Evolutionary conservation across 768 basidiomycete species (phyloP).

Genomic region (Boletus subcaerulescens): DNA sequence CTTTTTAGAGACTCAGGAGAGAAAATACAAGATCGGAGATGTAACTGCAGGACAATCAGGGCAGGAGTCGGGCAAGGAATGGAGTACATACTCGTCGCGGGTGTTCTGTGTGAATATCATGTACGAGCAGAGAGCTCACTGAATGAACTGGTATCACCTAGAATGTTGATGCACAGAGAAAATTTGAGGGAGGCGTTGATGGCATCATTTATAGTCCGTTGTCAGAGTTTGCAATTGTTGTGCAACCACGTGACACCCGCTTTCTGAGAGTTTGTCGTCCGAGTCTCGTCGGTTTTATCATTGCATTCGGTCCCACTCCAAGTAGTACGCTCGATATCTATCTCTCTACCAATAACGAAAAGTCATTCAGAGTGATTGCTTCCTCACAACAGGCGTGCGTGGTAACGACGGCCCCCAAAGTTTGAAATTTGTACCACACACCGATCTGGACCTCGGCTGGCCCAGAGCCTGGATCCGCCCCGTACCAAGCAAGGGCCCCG

Average conservation of each 20-base stretch:
- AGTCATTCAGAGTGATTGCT: too few relatives aligned
- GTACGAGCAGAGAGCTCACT: conserved; percentile 37
- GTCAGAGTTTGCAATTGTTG: conserved; percentile 23
- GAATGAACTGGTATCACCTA: background rate
- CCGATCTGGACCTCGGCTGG: too few relatives aligned
- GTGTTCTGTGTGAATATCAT: conserved; percentile 88
- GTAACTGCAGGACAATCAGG: conserved; percentile 53
- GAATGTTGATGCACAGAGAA: background rate
- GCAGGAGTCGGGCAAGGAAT: background rate
- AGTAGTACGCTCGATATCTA: too few relatives aligned
- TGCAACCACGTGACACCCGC: background rate
- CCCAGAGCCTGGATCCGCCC: too few relatives aligned
- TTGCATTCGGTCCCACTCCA: too few relatives aligned
- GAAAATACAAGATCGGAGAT: conserved; percentile 91
- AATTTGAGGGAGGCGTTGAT: background rate
- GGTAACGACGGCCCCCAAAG: too few relatives aligned
- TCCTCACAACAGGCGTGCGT: too few relatives aligned
- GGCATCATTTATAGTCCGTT: conserved; percentile 10
- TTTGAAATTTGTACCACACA: too few relatives aligned
- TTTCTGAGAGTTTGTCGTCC: too few relatives aligned
- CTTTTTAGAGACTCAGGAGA: conserved; percentile 43
- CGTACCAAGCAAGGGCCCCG: too few relatives aligned
- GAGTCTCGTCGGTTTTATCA: too few relatives aligned
- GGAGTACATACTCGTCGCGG: conserved; percentile 73
- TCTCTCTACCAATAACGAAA: too few relatives aligned